A percentile compares a stretch with the other conserved stretches of the same genome.
Evolutionary conservation across 805 yeast genomes (phyloP).

Genomic region (Kodamaea kakaduensis): DNA sequence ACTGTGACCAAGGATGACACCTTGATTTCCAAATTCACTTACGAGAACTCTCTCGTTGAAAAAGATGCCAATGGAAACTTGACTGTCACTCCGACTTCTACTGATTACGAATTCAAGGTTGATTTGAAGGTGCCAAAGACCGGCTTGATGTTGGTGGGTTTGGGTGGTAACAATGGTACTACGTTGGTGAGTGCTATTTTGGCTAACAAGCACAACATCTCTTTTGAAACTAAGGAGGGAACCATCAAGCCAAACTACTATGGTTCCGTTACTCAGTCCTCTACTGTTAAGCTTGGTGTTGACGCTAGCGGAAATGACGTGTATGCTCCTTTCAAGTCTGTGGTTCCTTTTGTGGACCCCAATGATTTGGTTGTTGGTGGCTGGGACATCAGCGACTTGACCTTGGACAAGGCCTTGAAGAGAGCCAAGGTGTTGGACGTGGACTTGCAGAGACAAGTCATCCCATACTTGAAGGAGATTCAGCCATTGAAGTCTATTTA

Average conservation of each 20-base stretch:
- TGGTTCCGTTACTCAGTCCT: constrained; percentile 92
- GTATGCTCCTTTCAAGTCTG: constrained; percentile 85
- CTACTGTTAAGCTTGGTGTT: constrained; percentile 86
- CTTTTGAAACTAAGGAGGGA: constrained; percentile 82
- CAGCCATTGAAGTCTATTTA: constrained; percentile 81
- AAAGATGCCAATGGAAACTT: constrained; percentile 50
- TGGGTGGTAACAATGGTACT: constrained; percentile 96
- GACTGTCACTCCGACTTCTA: constrained; percentile 64
- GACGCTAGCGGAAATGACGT: constrained; percentile 80
- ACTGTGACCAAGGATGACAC: constrained; percentile 47
- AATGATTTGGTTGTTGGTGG: constrained; percentile 88
- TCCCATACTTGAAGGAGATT: constrained; percentile 54
- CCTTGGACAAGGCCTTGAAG: constrained; percentile 73
- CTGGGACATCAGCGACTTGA: constrained; percentile 83
- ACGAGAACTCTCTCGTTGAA: constrained; percentile 73
- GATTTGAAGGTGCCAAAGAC: constrained; percentile 78
- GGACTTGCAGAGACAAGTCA: constrained; percentile 74
- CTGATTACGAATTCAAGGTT: constrained; percentile 80
- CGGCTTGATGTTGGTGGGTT: constrained; percentile 87
- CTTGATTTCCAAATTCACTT: constrained; percentile 59
- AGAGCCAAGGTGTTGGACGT: constrained; percentile 85
- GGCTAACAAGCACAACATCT: constrained; percentile 76
- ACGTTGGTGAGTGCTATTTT: constrained; percentile 80
- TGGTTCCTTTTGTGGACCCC: constrained; percentile 86
- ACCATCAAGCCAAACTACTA: constrained; percentile 72